Evolutionary conservation across 1,139 yeast species (phyloP).

Genomic region (Zygotorulaspora mrakii): DNA sequence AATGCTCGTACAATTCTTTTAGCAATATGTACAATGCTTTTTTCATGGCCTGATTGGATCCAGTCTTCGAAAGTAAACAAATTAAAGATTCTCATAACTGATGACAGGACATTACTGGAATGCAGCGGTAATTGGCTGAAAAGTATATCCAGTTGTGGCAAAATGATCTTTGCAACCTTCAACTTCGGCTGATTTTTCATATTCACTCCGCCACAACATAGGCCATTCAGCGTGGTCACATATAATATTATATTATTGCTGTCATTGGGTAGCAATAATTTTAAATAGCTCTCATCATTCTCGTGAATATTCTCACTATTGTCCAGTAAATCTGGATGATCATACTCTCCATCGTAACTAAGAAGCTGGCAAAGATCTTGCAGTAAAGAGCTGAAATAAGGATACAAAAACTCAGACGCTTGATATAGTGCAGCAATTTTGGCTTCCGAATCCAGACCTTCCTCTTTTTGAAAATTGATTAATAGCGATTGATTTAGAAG

Average conservation of each 20-base stretch:
- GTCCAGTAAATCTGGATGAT: conserved; percentile 12
- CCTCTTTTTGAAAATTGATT: conserved; percentile 24
- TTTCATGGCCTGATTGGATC: conserved; percentile 30
- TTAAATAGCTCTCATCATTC: conserved; percentile 9
- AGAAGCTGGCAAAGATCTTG: conserved; percentile 28
- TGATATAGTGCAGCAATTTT: conserved; percentile 27
- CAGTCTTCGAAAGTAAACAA: conserved; percentile 33
- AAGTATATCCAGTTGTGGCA: conserved; percentile 27
- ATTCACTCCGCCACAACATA: conserved; percentile 34
- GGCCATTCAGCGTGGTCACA: conserved; percentile 31
- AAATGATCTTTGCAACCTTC: conserved; percentile 20
- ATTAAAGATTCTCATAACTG: conserved; percentile 27
- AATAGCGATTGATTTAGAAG: conserved; percentile 39
- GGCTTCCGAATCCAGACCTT: conserved; percentile 11
- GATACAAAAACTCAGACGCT: conserved; percentile 35
- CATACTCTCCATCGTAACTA: conserved; percentile 24
- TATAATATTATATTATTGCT: conserved; percentile 28
- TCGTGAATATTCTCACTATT: conserved; percentile 12
- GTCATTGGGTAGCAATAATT: conserved; percentile 26
- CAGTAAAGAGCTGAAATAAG: conserved; percentile 27
- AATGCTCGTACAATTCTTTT: conserved; percentile 25
- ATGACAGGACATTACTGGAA: conserved; percentile 24
- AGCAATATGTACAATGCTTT: conserved; percentile 21
- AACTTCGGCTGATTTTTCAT: conserved; percentile 24
- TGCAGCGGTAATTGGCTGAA: conserved; percentile 27